These are phyloP conservation scores for Musa balbisiana DNA, from an alignment of 202 grass and related monocot genomes.

Conservation along the genomic window DNA sequence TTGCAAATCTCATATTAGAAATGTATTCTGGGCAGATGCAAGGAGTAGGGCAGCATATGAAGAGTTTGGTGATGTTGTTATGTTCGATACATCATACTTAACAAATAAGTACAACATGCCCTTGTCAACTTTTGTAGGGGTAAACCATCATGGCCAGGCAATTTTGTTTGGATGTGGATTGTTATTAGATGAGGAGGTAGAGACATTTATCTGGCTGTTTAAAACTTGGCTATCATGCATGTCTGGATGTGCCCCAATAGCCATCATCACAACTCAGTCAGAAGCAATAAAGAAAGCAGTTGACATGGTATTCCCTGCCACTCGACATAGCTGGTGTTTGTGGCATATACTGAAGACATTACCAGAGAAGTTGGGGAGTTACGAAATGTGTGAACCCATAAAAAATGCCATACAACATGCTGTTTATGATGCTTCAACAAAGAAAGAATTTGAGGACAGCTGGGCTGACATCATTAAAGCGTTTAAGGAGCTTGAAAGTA, in stretches of 20 bases:
- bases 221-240: constrained; percentile 83
- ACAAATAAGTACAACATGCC: constrained; percentile 63
- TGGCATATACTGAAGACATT: constrained; percentile 92
- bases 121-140: constrained; percentile 64
- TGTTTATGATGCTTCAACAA: constrained; percentile 6
- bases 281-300: constrained; percentile 51
- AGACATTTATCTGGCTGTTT: constrained; percentile 80
- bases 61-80: constrained; percentile 78
- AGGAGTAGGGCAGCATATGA: constrained; percentile 68
- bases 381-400: constrained; percentile 70
- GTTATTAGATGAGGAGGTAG: constrained; percentile 62
- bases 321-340: constrained; percentile 64
- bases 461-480: constrained; percentile 4
- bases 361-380: constrained; percentile 76
- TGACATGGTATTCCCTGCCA: constrained; percentile 48
- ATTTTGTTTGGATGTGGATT: constrained; percentile 88
- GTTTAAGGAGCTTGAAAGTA: constrained; percentile 8
- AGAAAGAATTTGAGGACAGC: constrained; percentile 11
- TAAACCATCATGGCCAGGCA: constrained; percentile 86
- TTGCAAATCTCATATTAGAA: constrained; percentile 65
- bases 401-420: not conserved
- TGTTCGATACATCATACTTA: constrained; percentile 70
- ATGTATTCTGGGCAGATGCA: constrained; percentile 86
- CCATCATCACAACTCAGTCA: constrained; percentile 70
- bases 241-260: constrained; percentile 68